A percentile compares a stretch with the other conserved stretches of the same genome.
These are phyloP conservation scores for Phytophthora uliginosa DNA, from an alignment of 352 stramenopile species.

Conservation along the genomic window DNA sequence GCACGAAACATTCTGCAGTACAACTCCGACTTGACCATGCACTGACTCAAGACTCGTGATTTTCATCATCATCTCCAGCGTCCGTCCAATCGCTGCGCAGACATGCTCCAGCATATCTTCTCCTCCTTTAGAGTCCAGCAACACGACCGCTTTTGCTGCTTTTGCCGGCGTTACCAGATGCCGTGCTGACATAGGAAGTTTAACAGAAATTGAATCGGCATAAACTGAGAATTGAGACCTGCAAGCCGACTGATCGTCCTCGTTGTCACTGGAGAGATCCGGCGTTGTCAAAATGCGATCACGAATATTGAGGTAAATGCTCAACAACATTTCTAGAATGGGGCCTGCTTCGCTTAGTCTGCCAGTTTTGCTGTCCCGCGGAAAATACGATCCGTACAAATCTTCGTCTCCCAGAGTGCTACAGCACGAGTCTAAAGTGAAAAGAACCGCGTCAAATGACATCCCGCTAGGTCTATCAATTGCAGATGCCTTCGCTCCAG, in stretches of 20 bases:
- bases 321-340: slow-evolving; percentile 46
- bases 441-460: slow-evolving; percentile 52
- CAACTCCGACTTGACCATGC: slow-evolving; percentile 28
- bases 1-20: slow-evolving; percentile 24
- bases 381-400: slow-evolving; percentile 14
- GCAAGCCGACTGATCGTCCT: slow-evolving; percentile 4
- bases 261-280: not conserved
- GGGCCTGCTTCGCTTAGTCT: slow-evolving; percentile 9
- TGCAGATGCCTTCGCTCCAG: not conserved
- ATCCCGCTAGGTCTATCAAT: slow-evolving; percentile 25
- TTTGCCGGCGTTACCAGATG: slow-evolving; percentile 40
- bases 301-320: slow-evolving; percentile 48
- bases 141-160: slow-evolving; percentile 39
- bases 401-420: slow-evolving; percentile 28
- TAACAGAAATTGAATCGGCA: slow-evolving; percentile 51
- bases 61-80: slow-evolving; percentile 35
- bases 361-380: slow-evolving; percentile 7
- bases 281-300: slow-evolving; percentile 22
- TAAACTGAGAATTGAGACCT: slow-evolving; percentile 57
- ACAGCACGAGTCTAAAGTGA: slow-evolving; percentile 50
- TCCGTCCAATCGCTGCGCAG: slow-evolving; percentile 47
- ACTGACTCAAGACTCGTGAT: slow-evolving; percentile 14
- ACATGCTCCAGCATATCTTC: slow-evolving; percentile 57
- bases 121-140: slow-evolving; percentile 50
- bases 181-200: slow-evolving; percentile 48